phyloP scores from a whole-genome alignment of 2,329 filamentous ascomycete genomes.

The Aulographum hederae region DNA sequence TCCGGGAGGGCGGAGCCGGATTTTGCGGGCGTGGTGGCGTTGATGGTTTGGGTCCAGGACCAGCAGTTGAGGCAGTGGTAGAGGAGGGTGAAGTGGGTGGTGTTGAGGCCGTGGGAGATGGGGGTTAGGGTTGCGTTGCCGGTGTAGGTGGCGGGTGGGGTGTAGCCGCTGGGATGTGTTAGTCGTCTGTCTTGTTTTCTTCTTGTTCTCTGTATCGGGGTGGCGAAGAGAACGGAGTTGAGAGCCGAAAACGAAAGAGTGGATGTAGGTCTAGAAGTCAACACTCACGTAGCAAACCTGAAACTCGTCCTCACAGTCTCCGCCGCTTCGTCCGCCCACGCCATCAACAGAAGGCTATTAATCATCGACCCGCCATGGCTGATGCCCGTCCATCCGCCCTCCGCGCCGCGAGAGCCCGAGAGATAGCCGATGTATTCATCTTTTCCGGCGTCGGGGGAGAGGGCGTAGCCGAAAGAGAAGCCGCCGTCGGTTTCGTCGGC shows the following conservation, averaged over 20 bases:
- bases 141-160: conserved; percentile 37
- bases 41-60: neutral
- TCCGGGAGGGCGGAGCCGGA: neutral
- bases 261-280: no score
- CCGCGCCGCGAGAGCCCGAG: neutral
- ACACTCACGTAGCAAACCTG: conserved; percentile 26
- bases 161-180: no score
- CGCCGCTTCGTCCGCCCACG: conserved; percentile 33
- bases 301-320: conserved; percentile 38
- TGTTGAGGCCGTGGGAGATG: conserved; percentile 38
- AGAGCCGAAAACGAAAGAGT: no score
- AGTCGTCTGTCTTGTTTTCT: conserved; percentile 13
- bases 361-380: conserved; percentile 40
- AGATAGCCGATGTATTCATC: conserved; percentile 2
- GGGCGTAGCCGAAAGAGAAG: neutral
- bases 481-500: neutral
- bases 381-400: conserved; percentile 37
- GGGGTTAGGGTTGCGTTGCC: conserved; percentile 44
- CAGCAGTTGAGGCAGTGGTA: conserved; percentile 37
- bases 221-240: no score
- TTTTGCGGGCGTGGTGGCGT: no score
- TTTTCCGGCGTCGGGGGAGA: neutral
- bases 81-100: conserved; percentile 41
- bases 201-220: neutral
- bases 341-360: conserved; percentile 37